A percentile compares a stretch with the other conserved stretches of the same genome.
Conservation (phyloP, 352 stramenopile genomes). For the Phytophthora sojae region DNA sequence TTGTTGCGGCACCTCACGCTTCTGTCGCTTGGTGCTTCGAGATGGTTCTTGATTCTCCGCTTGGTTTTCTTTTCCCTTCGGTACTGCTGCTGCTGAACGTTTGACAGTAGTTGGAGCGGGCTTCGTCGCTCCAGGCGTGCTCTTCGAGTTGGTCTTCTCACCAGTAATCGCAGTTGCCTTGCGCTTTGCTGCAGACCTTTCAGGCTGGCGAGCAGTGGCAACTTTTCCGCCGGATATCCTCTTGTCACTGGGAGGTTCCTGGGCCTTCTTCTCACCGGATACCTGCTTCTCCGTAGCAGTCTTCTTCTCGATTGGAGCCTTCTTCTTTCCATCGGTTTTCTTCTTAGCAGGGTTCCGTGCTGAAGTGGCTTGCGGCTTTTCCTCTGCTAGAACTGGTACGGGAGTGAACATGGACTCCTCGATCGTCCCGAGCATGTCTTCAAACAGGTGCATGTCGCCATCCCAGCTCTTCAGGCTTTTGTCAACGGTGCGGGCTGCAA, state of each 20-base stretch:
- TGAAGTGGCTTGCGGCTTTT: not conserved
- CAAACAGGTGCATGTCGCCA: slow-evolving; percentile 63
- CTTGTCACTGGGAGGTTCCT: slow-evolving; percentile 13
- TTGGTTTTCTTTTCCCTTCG: slow-evolving; percentile 12
- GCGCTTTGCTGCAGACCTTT: slow-evolving; percentile 22
- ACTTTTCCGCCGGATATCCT: not conserved
- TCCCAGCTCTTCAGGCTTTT: slow-evolving; percentile 54
- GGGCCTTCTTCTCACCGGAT: not conserved
- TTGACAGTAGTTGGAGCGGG: slow-evolving; percentile 26
- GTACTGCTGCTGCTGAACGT: not conserved
- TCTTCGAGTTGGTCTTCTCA: slow-evolving; percentile 21
- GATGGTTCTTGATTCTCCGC: slow-evolving; percentile 8
- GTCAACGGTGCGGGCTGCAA: slow-evolving; percentile 35
- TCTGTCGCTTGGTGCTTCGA: slow-evolving; percentile 34
- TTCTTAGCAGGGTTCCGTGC: slow-evolving; percentile 5
- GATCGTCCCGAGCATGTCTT: slow-evolving; percentile 50
- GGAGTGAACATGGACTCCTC: slow-evolving; percentile 26
- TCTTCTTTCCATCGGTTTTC: slow-evolving; percentile 17
- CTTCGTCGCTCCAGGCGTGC: slow-evolving; percentile 1
- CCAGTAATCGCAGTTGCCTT: slow-evolving; percentile 8
- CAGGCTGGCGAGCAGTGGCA: slow-evolving; percentile 7
- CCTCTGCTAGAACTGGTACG: slow-evolving; percentile 21
- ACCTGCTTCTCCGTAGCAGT: slow-evolving; percentile 9
- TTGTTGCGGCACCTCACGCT: slow-evolving; percentile 18
- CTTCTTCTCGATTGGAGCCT: slow-evolving; percentile 10